phyloP scores from a whole-genome alignment of 1,284 basidiomycete species.

The Sanguinoderma infundibulare region DNA sequence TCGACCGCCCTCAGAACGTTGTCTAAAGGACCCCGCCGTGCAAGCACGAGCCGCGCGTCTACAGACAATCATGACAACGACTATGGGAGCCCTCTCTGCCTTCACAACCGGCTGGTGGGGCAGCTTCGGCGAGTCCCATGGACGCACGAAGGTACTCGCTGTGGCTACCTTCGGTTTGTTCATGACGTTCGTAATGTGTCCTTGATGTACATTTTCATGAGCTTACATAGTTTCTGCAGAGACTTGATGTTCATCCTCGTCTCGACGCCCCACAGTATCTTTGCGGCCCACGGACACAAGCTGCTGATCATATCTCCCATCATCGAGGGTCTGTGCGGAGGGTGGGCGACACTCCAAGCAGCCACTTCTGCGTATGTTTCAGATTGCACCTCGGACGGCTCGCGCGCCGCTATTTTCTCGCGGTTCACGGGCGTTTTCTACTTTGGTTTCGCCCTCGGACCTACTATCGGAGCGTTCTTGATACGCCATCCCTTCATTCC shows the following conservation, averaged over 20 bases:
- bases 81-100: slow-evolving; percentile 82
- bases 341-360: slow-evolving; percentile 82
- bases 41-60: slow-evolving; percentile 69
- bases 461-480: slow-evolving; percentile 73
- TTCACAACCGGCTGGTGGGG: slow-evolving; percentile 92
- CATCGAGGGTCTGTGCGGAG: slow-evolving; percentile 85
- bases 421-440: slow-evolving; percentile 75
- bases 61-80: slow-evolving; percentile 74
- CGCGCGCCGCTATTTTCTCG: slow-evolving; percentile 81
- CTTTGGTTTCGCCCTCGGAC: slow-evolving; percentile 76
- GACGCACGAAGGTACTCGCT: slow-evolving; percentile 78
- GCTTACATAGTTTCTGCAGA: slow-evolving; percentile 42
- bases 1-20: slow-evolving; percentile 52
- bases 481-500: slow-evolving; percentile 60
- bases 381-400: slow-evolving; percentile 86
- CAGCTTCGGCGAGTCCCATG: slow-evolving; percentile 77
- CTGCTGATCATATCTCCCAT: slow-evolving; percentile 83
- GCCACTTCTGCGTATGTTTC: slow-evolving; percentile 85
- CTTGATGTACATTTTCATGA: neutral
- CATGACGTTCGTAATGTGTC: slow-evolving; percentile 60
- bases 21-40: slow-evolving; percentile 65
- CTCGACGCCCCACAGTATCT: slow-evolving; percentile 67
- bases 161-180: slow-evolving; percentile 74
- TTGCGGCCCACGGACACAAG: slow-evolving; percentile 70
- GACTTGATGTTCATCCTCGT: slow-evolving; percentile 82